Percentiles rank a stretch among this genome's conserved stretches.
phyloP scores from a whole-genome alignment of 2,329 filamentous ascomycete species.

The Verticillium albo-atrum region DNA sequence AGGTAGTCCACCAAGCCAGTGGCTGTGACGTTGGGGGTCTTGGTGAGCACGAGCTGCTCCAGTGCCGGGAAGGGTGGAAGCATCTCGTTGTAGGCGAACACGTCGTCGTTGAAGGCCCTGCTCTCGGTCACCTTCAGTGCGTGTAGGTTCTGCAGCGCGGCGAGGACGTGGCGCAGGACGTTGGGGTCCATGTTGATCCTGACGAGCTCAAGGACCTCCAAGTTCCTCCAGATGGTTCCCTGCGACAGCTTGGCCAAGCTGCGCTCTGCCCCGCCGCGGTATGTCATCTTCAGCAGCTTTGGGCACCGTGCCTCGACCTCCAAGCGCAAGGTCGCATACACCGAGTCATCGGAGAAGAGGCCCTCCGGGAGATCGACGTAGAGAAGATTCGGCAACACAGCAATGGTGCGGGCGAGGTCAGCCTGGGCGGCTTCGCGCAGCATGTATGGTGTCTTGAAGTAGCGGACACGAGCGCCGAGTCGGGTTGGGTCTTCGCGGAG shows the following conservation, averaged over 20 bases:
- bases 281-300: conserved; percentile 85
- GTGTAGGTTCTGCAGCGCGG: conserved; percentile 59
- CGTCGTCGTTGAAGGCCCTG: conserved; percentile 67
- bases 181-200: conserved; percentile 65
- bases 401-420: conserved; percentile 79
- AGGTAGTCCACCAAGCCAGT: conserved; percentile 68
- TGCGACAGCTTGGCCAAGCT: conserved; percentile 67
- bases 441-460: conserved; percentile 92
- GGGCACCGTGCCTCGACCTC: conserved; percentile 82
- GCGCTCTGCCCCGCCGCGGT: conserved; percentile 71
- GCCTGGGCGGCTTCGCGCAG: conserved; percentile 81
- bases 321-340: conserved; percentile 70
- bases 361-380: conserved; percentile 91
- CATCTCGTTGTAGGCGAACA: conserved; percentile 63
- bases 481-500: conserved; percentile 70
- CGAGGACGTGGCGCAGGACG: conserved; percentile 67
- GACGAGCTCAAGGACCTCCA: conserved; percentile 70
- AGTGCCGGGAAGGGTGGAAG: conserved; percentile 72
- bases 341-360: conserved; percentile 75
- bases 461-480: conserved; percentile 67
- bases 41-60: conserved; percentile 66
- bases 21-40: conserved; percentile 67
- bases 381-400: conserved; percentile 76
- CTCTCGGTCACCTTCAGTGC: conserved; percentile 73
- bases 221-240: conserved; percentile 61